Evolutionary conservation across 768 basidiomycete genomes (phyloP), one percentile per base, ranked within the genome.

Genomic region (Flagelloscypha sp.): DNA sequence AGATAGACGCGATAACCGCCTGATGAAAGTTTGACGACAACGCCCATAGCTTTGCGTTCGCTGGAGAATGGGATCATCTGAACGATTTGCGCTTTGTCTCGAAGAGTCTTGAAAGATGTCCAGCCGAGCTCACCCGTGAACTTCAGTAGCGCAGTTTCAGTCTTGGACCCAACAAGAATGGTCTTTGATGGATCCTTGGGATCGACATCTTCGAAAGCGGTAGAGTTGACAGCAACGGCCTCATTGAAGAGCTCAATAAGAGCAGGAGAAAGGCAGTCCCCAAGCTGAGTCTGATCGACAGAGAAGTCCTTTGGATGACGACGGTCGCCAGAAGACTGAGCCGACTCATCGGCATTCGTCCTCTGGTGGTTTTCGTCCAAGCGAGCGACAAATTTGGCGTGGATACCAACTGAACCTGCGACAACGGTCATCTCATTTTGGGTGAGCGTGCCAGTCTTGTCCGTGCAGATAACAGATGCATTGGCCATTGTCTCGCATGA

Each of bases 401-500:
- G 82, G 33, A 98, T 76, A 17, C 95, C 95, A 33, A 98, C 65
- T 8, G 90, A 92, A 24, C 93, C 93, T 15, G 94, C 93, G 33
- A 99, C 95, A 44, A 98, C 87, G 7, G 83, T 78, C 95, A 99
- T 99, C 46, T 63, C 64, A 61, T 98, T 98, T 53, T 88, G 83
- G 0, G 95, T 99, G 16, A 99, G 79, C 7, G 94, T 97, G 24
- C 94, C 94, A 2, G 92, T 94, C 64, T 94, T 93, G 68, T 93
- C 90, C 10, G 90, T 93, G 60, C 89, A 92, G 3, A 97, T 76
- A 40, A 97, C 92, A 15, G 85, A 93, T 4, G 94, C 87, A 48
- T 97, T 97, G 15, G 87, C 94, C 94, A 98, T 98, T 0, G 90
- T 98, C 62, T 99, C 95, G 58, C 94, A 98, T 9, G 92, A 92